Base-by-base conservation (phyloP, 345 rosid genomes). In the Populus euphratica region DNA sequence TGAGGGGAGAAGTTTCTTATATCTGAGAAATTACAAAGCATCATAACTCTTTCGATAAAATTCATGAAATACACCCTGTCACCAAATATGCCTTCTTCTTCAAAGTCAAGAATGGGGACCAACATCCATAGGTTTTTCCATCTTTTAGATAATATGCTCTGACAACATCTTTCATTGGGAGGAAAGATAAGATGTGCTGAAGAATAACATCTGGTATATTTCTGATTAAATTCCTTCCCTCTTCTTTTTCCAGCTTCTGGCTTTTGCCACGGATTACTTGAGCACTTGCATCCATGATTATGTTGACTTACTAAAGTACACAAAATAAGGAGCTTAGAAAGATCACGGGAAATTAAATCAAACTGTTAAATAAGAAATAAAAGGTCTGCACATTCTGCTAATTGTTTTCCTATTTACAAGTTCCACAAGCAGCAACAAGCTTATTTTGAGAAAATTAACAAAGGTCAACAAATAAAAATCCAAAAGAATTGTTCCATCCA, bases 41-140 rank as follows among this genome's bases (percentile, higher is more conserved):
- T 2, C 16, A 77, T 41, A 4, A 49, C 68, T 17, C 75, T 69
- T 20, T 74, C 81, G 49, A 70, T 81, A 77, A 70, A 76, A 61
- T 43, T 38, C 78, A 56, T 43, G 64, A 77, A 59, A 23, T 23
- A 14, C 23, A 6, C 54, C 14, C 31, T 23, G 3, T 69, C 13
- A n/a, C 29, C 47, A 6, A 27, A 17, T 27, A 11, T 27, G 0
- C 3, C 5, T 36, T 33, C 36, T 33, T 14, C 20, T 23, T 23
- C 8, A 4, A 44, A 44, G 56, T 44, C 18, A 13, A 70, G 59
- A 70, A 44, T 70, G 20, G 18, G 27, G 9, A 44, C 18, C 5
- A 20, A 12, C 54, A 44, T 69, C 52, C 73, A 69, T 44, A 44
- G 27, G 11, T 41, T 18, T 44, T 27, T 56, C 73, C 59, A 70